Conservation (phyloP, 2,329 filamentous ascomycete genomes). For the Thielaviopsis punctulata region DNA sequence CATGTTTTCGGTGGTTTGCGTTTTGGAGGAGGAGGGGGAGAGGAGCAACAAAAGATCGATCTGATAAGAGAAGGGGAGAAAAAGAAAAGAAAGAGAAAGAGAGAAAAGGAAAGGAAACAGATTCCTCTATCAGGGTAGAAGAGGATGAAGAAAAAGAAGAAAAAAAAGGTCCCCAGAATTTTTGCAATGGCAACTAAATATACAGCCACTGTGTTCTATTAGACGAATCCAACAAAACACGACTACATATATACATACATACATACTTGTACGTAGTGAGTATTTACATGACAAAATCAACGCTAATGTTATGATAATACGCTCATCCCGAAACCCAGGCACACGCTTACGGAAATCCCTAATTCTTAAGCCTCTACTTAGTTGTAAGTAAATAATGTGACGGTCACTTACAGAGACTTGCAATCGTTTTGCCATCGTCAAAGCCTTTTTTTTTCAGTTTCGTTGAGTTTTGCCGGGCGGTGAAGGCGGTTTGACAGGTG, state of each 20-base stretch:
- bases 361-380: too few relatives aligned
- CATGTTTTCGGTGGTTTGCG: slow-evolving; percentile 14
- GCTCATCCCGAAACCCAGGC: too few relatives aligned
- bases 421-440: too few relatives aligned
- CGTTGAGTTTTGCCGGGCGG: slow-evolving; percentile 12
- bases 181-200: background rate
- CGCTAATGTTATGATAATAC: too few relatives aligned
- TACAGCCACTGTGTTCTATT: background rate
- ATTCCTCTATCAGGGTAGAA: background rate
- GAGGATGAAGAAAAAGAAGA: background rate
- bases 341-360: too few relatives aligned
- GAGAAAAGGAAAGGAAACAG: background rate
- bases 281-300: too few relatives aligned
- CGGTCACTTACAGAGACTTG: too few relatives aligned
- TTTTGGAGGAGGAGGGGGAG: background rate
- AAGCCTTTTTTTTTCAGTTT: background rate
- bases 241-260: too few relatives aligned
- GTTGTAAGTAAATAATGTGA: too few relatives aligned
- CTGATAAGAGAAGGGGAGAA: background rate
- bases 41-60: background rate
- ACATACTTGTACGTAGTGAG: too few relatives aligned
- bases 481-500: background rate
- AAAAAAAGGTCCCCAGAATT: background rate
- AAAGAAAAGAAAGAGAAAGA: background rate
- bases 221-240: too few relatives aligned